Base-by-base conservation (phyloP, 2,329 filamentous ascomycete genomes). In the Pseudocercospora crystallina region DNA sequence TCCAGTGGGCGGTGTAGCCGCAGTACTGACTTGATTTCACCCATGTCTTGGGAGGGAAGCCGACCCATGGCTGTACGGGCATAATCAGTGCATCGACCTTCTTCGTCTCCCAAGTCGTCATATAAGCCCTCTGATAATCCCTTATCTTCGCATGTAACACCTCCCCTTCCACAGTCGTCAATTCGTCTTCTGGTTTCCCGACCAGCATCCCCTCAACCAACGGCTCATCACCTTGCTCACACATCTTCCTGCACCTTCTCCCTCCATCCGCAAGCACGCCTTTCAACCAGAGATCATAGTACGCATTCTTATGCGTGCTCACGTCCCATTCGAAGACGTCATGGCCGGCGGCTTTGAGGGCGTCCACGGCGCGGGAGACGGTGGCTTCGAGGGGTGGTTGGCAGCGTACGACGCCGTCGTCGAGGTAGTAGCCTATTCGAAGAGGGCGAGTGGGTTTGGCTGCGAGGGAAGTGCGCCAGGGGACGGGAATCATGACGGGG, bases 371-470 rank as follows among this genome's bases (percentile, higher is more conserved):
- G 0, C 60, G 64, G 5, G 73, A 65, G 2, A 82, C 52, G 1
- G 74, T 68, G 1, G 76, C 69, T 2, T 67, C 70, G 1, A 82
- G 71, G 0, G 78, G 76, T 0, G 80, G 79, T 17, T 80, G 77
- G 0, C 81, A 64, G 0, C 76, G 77, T 30, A 74, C 74, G 1
- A 73, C 64, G 0, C 71, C 66, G 54, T 80, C 76, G 35, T 76
- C 75, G 2, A 72, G 53, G 10, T 80, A 58, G 0, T 82, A 53
- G 0, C 80, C 80, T 34, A 83, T 64, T 56, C 5, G 51, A 30
- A 8, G 45, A 1, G 38, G 51, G 3, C 43, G 43, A 3, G 56
- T 59, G 9, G 50, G 46, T 34, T 45, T 52, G 8, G 17, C 39
- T 2, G 49, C 44, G 8, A 46, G 8, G 11, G 15, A 32, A 31